Percentiles rank a stretch among this genome's conserved stretches.
Evolutionary conservation across 306 rosid species (phyloP).

Genomic region (Dryas octopetala): DNA sequence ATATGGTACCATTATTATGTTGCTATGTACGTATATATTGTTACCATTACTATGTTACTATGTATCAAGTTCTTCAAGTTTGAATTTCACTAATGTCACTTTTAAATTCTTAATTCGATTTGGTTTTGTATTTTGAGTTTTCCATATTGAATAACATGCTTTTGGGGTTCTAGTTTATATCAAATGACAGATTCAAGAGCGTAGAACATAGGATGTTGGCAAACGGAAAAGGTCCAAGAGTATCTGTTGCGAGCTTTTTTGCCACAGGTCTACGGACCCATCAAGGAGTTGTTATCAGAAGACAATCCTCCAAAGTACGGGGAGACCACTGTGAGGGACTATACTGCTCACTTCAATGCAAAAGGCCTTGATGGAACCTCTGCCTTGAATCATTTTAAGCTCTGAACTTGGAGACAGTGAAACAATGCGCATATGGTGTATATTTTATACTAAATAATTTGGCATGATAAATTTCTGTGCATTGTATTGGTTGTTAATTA

Average conservation of each 20-base stretch:
- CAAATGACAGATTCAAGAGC: conserved; percentile 48
- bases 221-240: conserved; percentile 16
- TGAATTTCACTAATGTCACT: no score
- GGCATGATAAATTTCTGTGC: no score
- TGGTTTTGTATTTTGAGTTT: no score
- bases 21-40: no score
- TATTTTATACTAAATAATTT: no score
- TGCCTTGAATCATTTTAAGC: background rate
- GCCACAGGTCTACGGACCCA: no score
- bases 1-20: no score
- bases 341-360: background rate
- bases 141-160: background rate
- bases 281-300: conserved; percentile 13
- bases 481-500: no score
- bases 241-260: no score
- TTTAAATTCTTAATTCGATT: background rate
- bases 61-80: no score
- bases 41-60: no score
- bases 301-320: conserved; percentile 12
- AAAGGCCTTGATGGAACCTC: conserved; percentile 7
- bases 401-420: background rate
- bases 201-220: conserved; percentile 34
- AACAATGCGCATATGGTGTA: no score
- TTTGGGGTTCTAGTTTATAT: background rate
- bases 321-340: conserved; percentile 12